These are phyloP conservation scores for Cladochytrium replicatum DNA, from an alignment of 192 early-diverging fungal species.

Conservation along the genomic window DNA sequence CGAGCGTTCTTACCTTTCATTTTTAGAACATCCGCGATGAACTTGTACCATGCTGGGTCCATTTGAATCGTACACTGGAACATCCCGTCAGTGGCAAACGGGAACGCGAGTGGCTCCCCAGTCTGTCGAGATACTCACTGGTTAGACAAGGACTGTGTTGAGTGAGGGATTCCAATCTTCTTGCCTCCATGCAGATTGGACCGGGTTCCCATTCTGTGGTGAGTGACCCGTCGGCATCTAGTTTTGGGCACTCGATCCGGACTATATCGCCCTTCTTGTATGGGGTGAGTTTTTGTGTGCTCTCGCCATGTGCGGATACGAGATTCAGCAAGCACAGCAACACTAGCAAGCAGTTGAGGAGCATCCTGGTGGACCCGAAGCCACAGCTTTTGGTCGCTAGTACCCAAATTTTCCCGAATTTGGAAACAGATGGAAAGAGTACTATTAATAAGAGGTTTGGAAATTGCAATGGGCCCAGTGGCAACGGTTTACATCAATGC, in stretches of 20 bases:
- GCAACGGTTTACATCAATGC: no score
- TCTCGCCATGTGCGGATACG: no score
- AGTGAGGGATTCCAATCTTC: neutral
- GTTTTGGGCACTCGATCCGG: conserved; percentile 12
- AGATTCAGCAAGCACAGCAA: no score
- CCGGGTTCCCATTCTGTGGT: conserved; percentile 6
- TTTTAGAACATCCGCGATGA: no score
- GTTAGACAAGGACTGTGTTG: neutral
- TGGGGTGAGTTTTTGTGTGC: no score
- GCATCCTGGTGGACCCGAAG: no score
- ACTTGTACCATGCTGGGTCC: conserved; percentile 6
- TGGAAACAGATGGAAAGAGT: no score
- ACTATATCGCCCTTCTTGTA: conserved; percentile 16
- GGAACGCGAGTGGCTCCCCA: conserved; percentile 10
- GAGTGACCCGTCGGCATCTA: conserved; percentile 10
- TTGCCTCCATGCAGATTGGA: conserved; percentile 15
- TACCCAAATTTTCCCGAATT: no score
- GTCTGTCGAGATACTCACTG: conserved; percentile 1
- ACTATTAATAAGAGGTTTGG: no score
- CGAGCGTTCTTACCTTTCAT: neutral
- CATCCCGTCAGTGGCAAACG: conserved; percentile 14
- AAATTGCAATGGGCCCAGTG: no score
- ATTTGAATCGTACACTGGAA: conserved; percentile 12
- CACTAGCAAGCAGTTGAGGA: no score
- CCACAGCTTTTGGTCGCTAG: no score